Conservation (phyloP, 441 rosid species). For the Arabidopsis lyrata region DNA sequence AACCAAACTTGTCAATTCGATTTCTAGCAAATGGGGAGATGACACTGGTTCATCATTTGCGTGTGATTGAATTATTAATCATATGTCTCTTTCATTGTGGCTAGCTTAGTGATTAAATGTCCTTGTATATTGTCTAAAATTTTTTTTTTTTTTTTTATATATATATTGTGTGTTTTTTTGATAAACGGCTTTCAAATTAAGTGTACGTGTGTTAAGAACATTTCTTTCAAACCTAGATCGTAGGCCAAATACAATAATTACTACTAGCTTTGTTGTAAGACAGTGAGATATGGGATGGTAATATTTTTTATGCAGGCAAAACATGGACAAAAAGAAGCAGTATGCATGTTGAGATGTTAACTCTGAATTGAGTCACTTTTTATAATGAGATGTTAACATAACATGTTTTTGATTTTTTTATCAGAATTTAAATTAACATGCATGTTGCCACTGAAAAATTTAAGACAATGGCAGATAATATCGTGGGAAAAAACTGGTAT, state of each 20-base stretch:
- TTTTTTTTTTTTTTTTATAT: too few species aligned
- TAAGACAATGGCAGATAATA: conserved; percentile 23
- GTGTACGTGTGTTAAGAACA: background rate
- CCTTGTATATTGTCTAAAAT: background rate
- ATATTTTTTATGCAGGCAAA: conserved; percentile 3
- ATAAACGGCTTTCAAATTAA: background rate
- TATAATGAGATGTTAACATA: background rate
- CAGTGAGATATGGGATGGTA: conserved; percentile 22
- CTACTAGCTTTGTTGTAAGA: background rate
- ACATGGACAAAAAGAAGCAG: conserved; percentile 3
- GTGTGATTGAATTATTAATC: conserved; percentile 6
- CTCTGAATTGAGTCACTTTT: background rate
- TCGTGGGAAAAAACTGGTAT: conserved; percentile 23
- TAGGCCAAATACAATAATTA: background rate
- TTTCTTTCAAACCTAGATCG: background rate
- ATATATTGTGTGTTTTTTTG: too few species aligned
- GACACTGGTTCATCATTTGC: conserved; percentile 4
- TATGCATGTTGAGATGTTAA: background rate
- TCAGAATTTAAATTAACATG: background rate
- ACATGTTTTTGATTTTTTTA: background rate
- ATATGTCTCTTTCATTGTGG: conserved; percentile 8
- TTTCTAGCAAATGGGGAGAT: conserved; percentile 1
- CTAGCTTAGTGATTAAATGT: conserved; percentile 9
- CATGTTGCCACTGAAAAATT: conserved; percentile 4
- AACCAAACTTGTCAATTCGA: background rate